These are phyloP conservation scores for Aureococcus anophagefferens DNA, from an alignment of 108 stramenopile genomes.

Conservation along the genomic window DNA sequence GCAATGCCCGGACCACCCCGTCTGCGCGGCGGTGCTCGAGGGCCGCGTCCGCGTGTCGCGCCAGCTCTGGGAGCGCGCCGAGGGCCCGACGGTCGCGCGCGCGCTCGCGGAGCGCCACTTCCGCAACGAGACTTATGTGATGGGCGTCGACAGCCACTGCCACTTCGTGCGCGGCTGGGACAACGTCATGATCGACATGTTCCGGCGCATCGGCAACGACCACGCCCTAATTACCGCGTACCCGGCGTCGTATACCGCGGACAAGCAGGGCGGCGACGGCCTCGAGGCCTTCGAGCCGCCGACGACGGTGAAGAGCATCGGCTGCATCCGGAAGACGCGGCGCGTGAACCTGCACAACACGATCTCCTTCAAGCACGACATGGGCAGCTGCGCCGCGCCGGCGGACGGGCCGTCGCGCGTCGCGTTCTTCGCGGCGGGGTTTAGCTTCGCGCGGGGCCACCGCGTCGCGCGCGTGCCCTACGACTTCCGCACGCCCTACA, in stretches of 20 bases:
- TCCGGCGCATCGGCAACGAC: not conserved
- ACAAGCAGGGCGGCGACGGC: constrained; percentile 3
- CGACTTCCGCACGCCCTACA: constrained; percentile 18
- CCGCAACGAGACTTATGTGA: constrained; percentile 38
- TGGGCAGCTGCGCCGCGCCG: not conserved
- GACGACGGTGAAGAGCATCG: not conserved
- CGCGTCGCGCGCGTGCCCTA: constrained; percentile 21
- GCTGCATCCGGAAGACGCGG: not conserved
- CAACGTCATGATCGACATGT: not conserved
- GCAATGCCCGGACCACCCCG: not conserved
- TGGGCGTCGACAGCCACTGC: constrained; percentile 49
- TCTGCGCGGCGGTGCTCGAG: not conserved
- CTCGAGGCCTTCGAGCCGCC: not conserved
- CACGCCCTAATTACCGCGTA: not conserved
- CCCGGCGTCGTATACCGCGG: not conserved
- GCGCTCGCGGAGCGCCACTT: constrained; percentile 30
- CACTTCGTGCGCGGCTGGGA: constrained; percentile 18
- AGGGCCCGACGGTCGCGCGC: constrained; percentile 33
- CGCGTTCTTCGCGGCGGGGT: constrained; percentile 32
- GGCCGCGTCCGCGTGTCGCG: not conserved
- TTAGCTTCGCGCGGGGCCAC: constrained; percentile 24
- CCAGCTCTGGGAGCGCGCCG: constrained; percentile 21
- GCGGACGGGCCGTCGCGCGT: constrained; percentile 12
- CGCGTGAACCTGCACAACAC: not conserved
- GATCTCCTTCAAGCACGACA: not conserved